Evolutionary conservation across 331 rosid genomes (phyloP), one percentile per base, ranked within the genome.

Genomic region (Acacia pycnantha): DNA sequence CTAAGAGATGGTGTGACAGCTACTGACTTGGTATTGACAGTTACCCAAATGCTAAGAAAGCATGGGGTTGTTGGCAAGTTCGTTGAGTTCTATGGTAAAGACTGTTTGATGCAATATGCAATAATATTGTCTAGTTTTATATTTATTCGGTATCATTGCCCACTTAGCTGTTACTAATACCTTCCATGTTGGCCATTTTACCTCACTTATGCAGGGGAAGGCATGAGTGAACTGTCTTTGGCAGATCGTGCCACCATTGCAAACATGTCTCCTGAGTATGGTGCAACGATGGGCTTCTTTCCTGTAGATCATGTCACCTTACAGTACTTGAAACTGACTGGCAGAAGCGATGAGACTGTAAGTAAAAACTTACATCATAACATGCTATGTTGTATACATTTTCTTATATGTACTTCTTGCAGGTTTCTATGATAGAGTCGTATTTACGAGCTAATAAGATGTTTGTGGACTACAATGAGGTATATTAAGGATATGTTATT

Each of bases 251-350:
- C 97, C 51, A 93, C 97, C 77, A 91, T 91, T 80, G 97, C 97
- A 22, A 93, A 93, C 86, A 93, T 91, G 96, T 93, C 93, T 86
- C 97, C 96, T 3, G 97, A 93, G 82, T 93, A 91, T 80, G 97
- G 96, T 77, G 97, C 97, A 74, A 93, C 97, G 54, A 93, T 91
- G 97, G 97, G 97, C 85, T 93, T 93, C 88, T 93, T 93, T 88
- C 97, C 97, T 21, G 97, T 93, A 68, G 97, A 93, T 84, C 97
- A 88, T 86, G 93, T 93, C 70, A 91, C 97, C 14, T 78, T 93
- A 82, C 97, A 93, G 41, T 93, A 93, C 82, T 87, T 93, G 82
- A 93, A 80, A 81, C 85, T 93, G 84, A 93, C 97, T 2, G 97
- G 97, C 80, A 89, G 97, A 84, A 93, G 88, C 61, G 90, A 89